These are phyloP conservation scores for Daldinia bambusicola DNA, from an alignment of 495 filamentous ascomycete species.

Conservation along the genomic window DNA sequence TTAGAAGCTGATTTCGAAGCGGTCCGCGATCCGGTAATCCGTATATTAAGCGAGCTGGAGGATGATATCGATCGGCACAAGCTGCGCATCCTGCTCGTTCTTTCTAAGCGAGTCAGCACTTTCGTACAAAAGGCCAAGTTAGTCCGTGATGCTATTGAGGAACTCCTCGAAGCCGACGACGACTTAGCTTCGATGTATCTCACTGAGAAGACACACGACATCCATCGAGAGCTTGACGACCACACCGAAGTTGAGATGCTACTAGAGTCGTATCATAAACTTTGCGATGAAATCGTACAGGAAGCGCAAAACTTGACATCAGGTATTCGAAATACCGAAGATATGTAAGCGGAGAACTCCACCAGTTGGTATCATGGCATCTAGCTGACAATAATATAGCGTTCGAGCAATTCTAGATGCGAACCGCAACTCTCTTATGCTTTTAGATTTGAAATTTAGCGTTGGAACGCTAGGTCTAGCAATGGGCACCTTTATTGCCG, in stretches of 20 bases:
- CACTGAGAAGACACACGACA: conserved; percentile 81
- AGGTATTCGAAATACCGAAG: conserved; percentile 97
- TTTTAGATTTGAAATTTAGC: conserved; percentile 95
- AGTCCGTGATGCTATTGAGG: conserved; percentile 94
- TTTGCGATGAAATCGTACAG: conserved; percentile 97
- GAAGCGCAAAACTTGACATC: conserved; percentile 90
- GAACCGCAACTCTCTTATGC: conserved; percentile 98
- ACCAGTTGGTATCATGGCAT: neutral
- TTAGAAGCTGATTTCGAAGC: conserved; percentile 94
- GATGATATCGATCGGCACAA: conserved; percentile 98
- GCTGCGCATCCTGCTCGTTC: conserved; percentile 85
- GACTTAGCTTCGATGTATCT: conserved; percentile 96
- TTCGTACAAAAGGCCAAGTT: conserved; percentile 97
- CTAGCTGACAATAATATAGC: conserved; percentile 55
- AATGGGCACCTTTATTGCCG: conserved; percentile 91
- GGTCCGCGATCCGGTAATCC: conserved; percentile 89
- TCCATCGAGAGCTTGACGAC: conserved; percentile 80
- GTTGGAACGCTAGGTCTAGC: conserved; percentile 93
- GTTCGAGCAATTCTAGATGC: conserved; percentile 97
- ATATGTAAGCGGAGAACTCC: conserved; percentile 74
- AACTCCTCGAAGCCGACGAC: conserved; percentile 96
- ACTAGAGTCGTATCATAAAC: conserved; percentile 95
- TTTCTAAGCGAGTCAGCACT: conserved; percentile 93
- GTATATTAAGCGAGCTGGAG: conserved; percentile 87
- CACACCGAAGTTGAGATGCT: conserved; percentile 98